Base-by-base conservation (phyloP, 495 filamentous ascomycete genomes). In the Niebla homalea region DNA sequence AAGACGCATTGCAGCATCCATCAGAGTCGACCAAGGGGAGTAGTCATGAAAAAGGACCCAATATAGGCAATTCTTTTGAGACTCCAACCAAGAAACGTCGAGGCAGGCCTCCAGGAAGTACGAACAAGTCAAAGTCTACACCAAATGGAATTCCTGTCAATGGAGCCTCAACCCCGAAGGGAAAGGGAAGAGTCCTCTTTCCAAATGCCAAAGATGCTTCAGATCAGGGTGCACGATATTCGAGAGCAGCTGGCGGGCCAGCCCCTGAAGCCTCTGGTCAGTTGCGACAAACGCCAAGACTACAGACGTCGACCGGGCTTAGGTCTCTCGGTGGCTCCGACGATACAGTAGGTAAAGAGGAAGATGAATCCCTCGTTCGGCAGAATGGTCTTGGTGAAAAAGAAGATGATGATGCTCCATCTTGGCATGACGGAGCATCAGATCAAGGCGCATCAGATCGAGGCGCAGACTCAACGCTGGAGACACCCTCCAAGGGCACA, bases 241-340 rank as follows among this genome's bases (percentile, higher is more conserved):
- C 23, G 29, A 19, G 16, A 42, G 22, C 55, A 15, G n/a, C 39
- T n/a, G n/a, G 40, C n/a, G 75, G 5, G 42, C 21, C 8, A 20
- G 5, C 8, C 15, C 26, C 21, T n/a, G 20, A 74, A 47, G 85
- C 81, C 57, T 83, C 81, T 19, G 85, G 95, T 63, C 76, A 81
- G 7, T 94, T 88, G 1, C 90, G 89, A 3, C 79, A 86, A 58
- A 83, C 82, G 57, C 95, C 94, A 70, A 94, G 86, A 61, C 84
- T 80, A 4, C 75, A 80, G 41, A 75, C 78, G 5, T 62, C 93
- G 6, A 79, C 89, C 18, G 80, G 89, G 57, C 78, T 70, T 11
- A 73, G 76, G 22, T 64, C 77, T 15, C 69, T 64, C 7, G 76
- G 69, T 15, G 42, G 25, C 11, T 21, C 36, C 3, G 43, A 67